A percentile compares a stretch with the other conserved stretches of the same genome.
These are phyloP conservation scores for Stephania cephalantha DNA, from an alignment of 164 flowering plant genomes.

Conservation along the genomic window DNA sequence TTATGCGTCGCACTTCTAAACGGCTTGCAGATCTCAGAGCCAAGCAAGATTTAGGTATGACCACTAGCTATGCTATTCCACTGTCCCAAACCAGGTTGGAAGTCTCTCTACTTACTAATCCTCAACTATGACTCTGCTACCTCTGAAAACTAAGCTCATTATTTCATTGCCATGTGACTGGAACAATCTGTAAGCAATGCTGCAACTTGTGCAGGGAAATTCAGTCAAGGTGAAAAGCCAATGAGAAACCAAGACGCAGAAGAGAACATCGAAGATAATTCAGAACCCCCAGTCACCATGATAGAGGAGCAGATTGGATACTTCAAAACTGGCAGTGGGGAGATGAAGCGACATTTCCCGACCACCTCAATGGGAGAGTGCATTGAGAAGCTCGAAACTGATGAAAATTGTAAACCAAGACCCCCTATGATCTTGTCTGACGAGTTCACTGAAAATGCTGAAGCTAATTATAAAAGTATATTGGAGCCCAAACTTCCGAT, in stretches of 20 bases:
- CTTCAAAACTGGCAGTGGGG: background rate
- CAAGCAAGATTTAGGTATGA: conserved; percentile 28
- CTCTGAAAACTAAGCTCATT: background rate
- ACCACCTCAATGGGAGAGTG: no score
- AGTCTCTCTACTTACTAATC: background rate
- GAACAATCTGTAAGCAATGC: background rate
- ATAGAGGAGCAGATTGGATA: background rate
- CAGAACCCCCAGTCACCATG: conserved; percentile 13
- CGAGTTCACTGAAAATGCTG: no score
- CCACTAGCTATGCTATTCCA: conserved; percentile 10
- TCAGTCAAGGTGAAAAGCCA: background rate
- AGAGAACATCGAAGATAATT: background rate
- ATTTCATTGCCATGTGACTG: background rate
- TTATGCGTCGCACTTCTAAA: conserved; percentile 50
- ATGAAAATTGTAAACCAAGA: background rate
- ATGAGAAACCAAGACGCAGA: background rate
- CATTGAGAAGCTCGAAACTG: no score
- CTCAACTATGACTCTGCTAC: background rate
- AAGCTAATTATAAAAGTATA: background rate
- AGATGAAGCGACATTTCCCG: background rate
- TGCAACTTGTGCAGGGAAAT: background rate
- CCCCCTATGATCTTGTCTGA: background rate
- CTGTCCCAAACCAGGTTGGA: background rate
- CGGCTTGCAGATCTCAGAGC: conserved; percentile 42
- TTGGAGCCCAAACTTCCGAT: conserved; percentile 15